Conservation (phyloP, 805 yeast species). For the Monosporozyma unispora region DNA sequence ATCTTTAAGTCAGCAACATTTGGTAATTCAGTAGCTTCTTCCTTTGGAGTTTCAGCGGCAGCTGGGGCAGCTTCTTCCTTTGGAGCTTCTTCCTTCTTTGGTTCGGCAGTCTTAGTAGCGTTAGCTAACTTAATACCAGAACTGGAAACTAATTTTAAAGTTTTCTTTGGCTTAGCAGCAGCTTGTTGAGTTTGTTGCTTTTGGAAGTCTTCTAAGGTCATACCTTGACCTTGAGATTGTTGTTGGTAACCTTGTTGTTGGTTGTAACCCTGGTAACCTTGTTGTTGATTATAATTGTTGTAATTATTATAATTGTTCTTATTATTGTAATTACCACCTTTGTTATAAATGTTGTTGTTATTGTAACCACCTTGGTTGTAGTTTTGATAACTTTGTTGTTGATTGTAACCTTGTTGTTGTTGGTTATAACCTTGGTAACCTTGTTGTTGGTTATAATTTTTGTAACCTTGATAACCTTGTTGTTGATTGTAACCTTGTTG, state of each 20-base stretch:
- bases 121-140: conserved; percentile 56
- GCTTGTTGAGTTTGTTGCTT: conserved; percentile 44
- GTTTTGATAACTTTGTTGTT: conserved; percentile 14
- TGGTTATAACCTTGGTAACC: conserved; percentile 17
- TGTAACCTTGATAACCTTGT: conserved; percentile 18
- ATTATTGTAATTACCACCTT: conserved; percentile 7
- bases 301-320: neutral
- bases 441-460: conserved; percentile 18
- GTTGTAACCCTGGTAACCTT: conserved; percentile 15
- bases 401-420: conserved; percentile 15
- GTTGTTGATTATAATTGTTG: conserved; percentile 9
- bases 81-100: conserved; percentile 20
- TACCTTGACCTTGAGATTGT: conserved; percentile 35
- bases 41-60: conserved; percentile 3
- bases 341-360: conserved; percentile 8
- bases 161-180: conserved; percentile 48
- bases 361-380: conserved; percentile 14
- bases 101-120: conserved; percentile 35
- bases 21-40: conserved; percentile 20
- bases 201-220: conserved; percentile 78
- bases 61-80: conserved; percentile 11
- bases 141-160: conserved; percentile 56
- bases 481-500: conserved; percentile 12
- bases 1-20: conserved; percentile 26
- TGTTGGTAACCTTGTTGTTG: conserved; percentile 21